Evolutionary conservation across 75 land plant species (phyloP), one percentile per base, ranked within the genome.

Genomic region (Larix kaempferi): DNA sequence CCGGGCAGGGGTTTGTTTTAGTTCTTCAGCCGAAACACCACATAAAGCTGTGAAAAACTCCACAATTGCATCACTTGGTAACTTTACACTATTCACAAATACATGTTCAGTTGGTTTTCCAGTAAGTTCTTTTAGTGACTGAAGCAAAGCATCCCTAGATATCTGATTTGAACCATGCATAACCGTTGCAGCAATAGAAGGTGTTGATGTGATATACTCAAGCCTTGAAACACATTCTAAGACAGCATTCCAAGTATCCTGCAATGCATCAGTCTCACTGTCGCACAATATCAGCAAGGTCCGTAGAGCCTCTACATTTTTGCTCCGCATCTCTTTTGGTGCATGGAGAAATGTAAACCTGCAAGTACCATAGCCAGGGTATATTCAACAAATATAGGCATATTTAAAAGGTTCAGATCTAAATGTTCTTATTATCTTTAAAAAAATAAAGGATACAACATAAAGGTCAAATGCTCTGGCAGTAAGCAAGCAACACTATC

Each of bases 201-300:
- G 96, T 75, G 86, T 82, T 58, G 99, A 90, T 11, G 90, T 89
- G 15, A 92, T 96, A 76, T 76, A 87, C 78, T 96, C 99, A 25
- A 96, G 94, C 65, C 99, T 91, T n/a, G 99, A 96, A 56, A 96
- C 86, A 77, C 98, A 96, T 84, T 96, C 98, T 44, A 96, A 73
- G 19, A 96, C 93, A 75, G 99, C 96, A 83, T 90, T 96, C 99
- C 99, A 96, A 39, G 99, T 90, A 81, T 94, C 98, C 76, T 92
- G 98, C 59, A 96, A 84, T 23, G 92, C 86, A 79, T 90, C 84
- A 29, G 88, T 84, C 56, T 92, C 99, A 44, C 75, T 60, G 44
- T 94, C 93, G 81, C 91, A 80, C 60, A 96, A 67, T n/a, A 79
- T 83, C 57, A 96, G 85, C 44, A 96, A 83, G 35, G 90, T 89